A percentile compares a stretch with the other conserved stretches of the same genome.
phyloP scores from a whole-genome alignment of 495 filamentous ascomycete species.

The Barbatosphaeria neglecta region DNA sequence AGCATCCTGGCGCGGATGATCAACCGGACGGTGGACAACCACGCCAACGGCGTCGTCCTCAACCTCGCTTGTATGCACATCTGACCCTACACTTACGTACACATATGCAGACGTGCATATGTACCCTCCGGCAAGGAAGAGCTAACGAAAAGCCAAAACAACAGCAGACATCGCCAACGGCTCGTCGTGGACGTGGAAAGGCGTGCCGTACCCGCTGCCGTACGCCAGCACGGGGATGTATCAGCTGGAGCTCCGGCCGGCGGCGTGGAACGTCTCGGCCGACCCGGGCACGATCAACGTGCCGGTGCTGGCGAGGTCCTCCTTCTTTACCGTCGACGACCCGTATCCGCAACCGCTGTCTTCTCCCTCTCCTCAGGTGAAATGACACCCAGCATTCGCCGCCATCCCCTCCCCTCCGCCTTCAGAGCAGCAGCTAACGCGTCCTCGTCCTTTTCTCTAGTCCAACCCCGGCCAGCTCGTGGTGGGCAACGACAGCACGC shows the following conservation, averaged over 20 bases:
- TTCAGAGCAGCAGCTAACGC: too few species aligned
- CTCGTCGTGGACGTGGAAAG: conserved; percentile 20
- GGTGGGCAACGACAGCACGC: background rate
- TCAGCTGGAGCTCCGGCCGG: conserved; percentile 22
- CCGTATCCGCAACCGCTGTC: background rate
- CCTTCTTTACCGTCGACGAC: conserved; percentile 10
- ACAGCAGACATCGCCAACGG: conserved; percentile 16
- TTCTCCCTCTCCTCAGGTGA: background rate
- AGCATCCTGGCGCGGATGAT: conserved; percentile 19
- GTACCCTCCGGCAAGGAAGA: too few species aligned
- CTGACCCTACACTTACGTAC: too few species aligned
- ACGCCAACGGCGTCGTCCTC: conserved; percentile 15
- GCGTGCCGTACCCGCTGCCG: conserved; percentile 24
- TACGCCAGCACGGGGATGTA: conserved; percentile 23
- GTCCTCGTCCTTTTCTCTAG: too few species aligned
- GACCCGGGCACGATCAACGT: conserved; percentile 1
- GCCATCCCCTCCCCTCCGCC: too few species aligned
- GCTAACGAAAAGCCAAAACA: conserved; percentile 7
- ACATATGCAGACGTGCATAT: too few species aligned
- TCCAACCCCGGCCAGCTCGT: background rate
- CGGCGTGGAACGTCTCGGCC: conserved; percentile 3
- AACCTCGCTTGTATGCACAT: conserved; percentile 21
- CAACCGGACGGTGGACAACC: conserved; percentile 18
- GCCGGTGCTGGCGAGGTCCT: conserved; percentile 12
- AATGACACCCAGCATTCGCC: too few species aligned